phyloP scores from a whole-genome alignment of 2,329 filamentous ascomycete genomes.

The Colletotrichum phormii region DNA sequence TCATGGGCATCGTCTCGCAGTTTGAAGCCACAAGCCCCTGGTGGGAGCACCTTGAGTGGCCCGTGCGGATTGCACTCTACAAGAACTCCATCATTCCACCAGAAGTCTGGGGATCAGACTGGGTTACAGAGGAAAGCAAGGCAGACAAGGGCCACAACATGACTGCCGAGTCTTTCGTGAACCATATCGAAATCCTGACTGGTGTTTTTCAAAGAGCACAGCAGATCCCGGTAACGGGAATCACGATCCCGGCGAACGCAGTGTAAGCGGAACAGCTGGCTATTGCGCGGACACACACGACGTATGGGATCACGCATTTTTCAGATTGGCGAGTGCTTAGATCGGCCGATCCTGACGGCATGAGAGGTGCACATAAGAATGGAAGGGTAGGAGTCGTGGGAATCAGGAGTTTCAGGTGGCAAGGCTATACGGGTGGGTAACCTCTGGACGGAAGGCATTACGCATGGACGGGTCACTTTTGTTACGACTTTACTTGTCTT shows the following conservation, averaged over 20 bases:
- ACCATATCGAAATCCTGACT: conserved; percentile 59
- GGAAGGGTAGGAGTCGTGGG: conserved; percentile 1
- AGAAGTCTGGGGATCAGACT: conserved; percentile 68
- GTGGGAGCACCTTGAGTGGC: conserved; percentile 73
- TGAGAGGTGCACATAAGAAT: neutral
- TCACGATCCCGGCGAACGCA: conserved; percentile 31
- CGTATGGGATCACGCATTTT: neutral
- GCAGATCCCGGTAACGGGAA: conserved; percentile 39
- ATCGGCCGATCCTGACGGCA: neutral
- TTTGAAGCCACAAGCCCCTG: conserved; percentile 69
- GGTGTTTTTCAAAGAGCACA: conserved; percentile 50
- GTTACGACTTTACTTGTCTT: neutral
- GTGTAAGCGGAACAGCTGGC: conserved; percentile 32
- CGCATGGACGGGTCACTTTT: conserved; percentile 2
- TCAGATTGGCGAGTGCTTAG: neutral
- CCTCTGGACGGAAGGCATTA: conserved; percentile 6
- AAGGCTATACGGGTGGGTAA: conserved; percentile 9
- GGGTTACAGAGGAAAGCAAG: conserved; percentile 56
- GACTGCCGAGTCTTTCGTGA: conserved; percentile 48
- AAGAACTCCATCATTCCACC: conserved; percentile 65
- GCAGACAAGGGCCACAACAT: conserved; percentile 44
- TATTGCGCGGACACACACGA: conserved; percentile 14
- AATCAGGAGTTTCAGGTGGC: neutral
- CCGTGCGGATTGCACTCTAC: conserved; percentile 68
- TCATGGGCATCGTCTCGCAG: conserved; percentile 71